Evolutionary conservation across 495 filamentous ascomycete species (phyloP).

Genomic region (Trichoderma gamsii): DNA sequence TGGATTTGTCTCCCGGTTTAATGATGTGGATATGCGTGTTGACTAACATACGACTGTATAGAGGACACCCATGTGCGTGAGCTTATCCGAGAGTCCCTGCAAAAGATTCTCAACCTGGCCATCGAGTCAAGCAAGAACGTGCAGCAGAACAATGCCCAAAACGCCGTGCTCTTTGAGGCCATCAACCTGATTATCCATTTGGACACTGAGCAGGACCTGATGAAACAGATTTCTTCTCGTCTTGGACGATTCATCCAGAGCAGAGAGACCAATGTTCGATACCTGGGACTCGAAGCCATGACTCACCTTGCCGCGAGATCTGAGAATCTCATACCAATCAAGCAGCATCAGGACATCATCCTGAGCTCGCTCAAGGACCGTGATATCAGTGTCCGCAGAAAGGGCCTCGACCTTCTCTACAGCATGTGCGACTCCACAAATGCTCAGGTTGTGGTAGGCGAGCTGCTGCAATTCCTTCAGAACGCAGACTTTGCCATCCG

Average conservation of each 20-base stretch:
- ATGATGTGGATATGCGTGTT: neutral
- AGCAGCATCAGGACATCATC: constrained; percentile 95
- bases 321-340: constrained; percentile 94
- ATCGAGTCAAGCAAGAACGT: constrained; percentile 96
- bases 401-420: constrained; percentile 93
- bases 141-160: constrained; percentile 98
- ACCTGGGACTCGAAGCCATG: constrained; percentile 96
- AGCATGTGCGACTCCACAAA: constrained; percentile 98
- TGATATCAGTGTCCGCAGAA: constrained; percentile 94
- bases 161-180: constrained; percentile 95
- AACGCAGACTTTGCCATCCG: constrained; percentile 95
- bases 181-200: constrained; percentile 98
- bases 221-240: constrained; percentile 93
- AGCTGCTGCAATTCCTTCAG: constrained; percentile 90
- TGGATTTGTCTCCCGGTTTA: neutral
- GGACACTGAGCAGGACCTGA: constrained; percentile 91
- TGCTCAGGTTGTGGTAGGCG: constrained; percentile 83
- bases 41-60: constrained; percentile 29
- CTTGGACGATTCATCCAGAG: constrained; percentile 96
- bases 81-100: constrained; percentile 85
- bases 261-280: constrained; percentile 94
- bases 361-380: constrained; percentile 88
- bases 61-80: constrained; percentile 89
- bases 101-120: constrained; percentile 82
- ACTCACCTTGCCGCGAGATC: constrained; percentile 92